These are phyloP conservation scores for Ophiostoma sp. DNA, from an alignment of 2,329 filamentous ascomycete genomes.

Conservation along the genomic window DNA sequence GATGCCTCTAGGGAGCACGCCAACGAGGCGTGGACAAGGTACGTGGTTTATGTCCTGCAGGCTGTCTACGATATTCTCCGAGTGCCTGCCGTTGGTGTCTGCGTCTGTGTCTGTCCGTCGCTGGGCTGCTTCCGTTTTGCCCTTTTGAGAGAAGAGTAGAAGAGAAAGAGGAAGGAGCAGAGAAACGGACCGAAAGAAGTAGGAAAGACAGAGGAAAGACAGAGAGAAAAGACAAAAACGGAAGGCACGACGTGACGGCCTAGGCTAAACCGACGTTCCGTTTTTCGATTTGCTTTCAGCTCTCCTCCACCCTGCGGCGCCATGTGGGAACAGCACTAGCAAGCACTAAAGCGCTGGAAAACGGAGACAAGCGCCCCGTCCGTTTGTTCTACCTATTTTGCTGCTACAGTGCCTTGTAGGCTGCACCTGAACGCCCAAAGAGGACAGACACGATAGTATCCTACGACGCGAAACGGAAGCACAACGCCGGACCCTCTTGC, in stretches of 20 bases:
- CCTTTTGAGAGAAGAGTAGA: not conserved
- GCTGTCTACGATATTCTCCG: not conserved
- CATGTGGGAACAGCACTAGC: not conserved
- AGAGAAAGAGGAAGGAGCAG: not conserved
- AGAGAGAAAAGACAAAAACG: not conserved
- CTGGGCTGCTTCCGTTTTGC: not conserved
- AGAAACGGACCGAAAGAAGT: too few relatives aligned
- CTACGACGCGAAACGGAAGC: conserved; percentile 6
- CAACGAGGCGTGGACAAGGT: conserved; percentile 14
- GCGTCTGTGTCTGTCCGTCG: not conserved
- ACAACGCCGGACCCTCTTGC: conserved; percentile 6
- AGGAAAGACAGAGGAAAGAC: too few relatives aligned
- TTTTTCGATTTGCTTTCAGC: not conserved
- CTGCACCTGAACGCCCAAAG: not conserved
- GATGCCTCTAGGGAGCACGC: not conserved
- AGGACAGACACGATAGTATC: conserved; percentile 7
- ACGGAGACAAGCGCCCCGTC: not conserved
- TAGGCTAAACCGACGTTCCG: not conserved
- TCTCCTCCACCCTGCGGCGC: not conserved
- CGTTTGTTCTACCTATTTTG: too few relatives aligned
- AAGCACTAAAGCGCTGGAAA: not conserved
- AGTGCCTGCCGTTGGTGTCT: not conserved
- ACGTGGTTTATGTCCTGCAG: not conserved
- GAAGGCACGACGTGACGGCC: conserved; percentile 3
- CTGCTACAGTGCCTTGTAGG: too few relatives aligned